phyloP scores from a whole-genome alignment of 225 moss, liverwort and hornwort genomes.

The Polytrichum formosum region DNA sequence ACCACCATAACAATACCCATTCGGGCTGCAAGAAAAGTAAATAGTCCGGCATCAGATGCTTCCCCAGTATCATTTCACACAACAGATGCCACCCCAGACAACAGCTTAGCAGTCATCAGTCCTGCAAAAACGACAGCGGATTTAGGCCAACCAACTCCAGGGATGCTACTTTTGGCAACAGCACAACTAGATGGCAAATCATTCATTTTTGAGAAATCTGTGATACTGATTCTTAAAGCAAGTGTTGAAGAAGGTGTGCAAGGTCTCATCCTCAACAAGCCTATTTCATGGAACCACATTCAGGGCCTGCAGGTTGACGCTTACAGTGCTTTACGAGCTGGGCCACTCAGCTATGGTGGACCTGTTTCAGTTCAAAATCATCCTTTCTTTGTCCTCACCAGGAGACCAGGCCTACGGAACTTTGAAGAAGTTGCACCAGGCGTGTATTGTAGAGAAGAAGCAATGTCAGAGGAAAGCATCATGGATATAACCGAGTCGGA shows the following conservation, averaged over 20 bases:
- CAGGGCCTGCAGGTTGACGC: neutral
- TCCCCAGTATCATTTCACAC: too few relatives aligned
- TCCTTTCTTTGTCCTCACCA: slow-evolving; percentile 25
- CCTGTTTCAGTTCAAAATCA: slow-evolving; percentile 18
- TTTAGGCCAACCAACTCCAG: neutral
- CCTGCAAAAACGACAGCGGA: neutral
- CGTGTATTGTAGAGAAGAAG: slow-evolving; percentile 10
- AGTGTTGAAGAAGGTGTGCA: slow-evolving; percentile 7
- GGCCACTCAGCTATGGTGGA: slow-evolving; percentile 33
- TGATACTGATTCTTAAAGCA: slow-evolving; percentile 18
- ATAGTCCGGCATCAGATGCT: neutral
- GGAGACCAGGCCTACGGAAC: slow-evolving; percentile 3
- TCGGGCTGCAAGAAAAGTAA: neutral
- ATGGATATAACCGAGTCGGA: slow-evolving; percentile 12
- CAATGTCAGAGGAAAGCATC: slow-evolving; percentile 5
- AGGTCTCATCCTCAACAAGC: slow-evolving; percentile 34
- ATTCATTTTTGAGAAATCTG: slow-evolving; percentile 6
- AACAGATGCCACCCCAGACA: too few relatives aligned
- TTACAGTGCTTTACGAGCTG: slow-evolving; percentile 6
- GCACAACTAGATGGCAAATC: slow-evolving; percentile 4
- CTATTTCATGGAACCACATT: slow-evolving; percentile 15
- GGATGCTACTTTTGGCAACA: slow-evolving; percentile 15
- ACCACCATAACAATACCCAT: slow-evolving; percentile 6
- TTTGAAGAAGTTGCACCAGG: slow-evolving; percentile 29
- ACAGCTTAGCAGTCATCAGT: neutral